Evolutionary conservation across 78 protist species (phyloP).

Genomic region (Planoprotostelium fungivorum): DNA sequence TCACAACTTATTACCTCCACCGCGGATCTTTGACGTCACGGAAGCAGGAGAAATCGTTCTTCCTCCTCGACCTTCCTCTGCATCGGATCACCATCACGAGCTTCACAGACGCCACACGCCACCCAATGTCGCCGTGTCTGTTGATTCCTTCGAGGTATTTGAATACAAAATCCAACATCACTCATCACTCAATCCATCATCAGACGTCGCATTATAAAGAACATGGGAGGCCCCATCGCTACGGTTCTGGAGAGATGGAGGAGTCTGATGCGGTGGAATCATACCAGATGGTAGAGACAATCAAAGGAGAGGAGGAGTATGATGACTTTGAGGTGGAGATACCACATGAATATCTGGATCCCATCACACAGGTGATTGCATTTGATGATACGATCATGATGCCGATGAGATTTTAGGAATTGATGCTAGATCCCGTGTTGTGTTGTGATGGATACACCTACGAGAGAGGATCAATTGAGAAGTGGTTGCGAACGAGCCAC

Average conservation of each 20-base stretch:
- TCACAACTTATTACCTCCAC: not conserved
- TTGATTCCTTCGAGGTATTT: not conserved
- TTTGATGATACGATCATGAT: not conserved
- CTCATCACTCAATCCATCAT: too few relatives aligned
- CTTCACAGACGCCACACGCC: too few relatives aligned
- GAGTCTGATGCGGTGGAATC: not conserved
- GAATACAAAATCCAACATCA: not conserved
- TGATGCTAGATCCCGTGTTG: not conserved
- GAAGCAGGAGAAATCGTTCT: too few relatives aligned
- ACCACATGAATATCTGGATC: not conserved
- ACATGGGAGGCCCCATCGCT: not conserved
- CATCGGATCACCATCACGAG: too few relatives aligned
- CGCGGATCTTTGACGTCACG: not conserved
- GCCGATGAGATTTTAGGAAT: not conserved
- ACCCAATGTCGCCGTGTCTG: too few relatives aligned
- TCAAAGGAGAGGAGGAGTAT: not conserved
- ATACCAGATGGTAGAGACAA: not conserved
- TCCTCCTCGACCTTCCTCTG: too few relatives aligned
- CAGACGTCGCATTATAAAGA: not conserved
- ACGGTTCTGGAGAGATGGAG: not conserved
- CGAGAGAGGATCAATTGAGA: not conserved
- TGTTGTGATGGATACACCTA: not conserved
- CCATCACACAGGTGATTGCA: not conserved
- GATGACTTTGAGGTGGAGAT: not conserved
- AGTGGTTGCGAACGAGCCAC: not conserved